A percentile compares a stretch with the other conserved stretches of the same genome.
phyloP scores from a whole-genome alignment of 2,329 filamentous ascomycete species.

The Fusarium xyrophilum region DNA sequence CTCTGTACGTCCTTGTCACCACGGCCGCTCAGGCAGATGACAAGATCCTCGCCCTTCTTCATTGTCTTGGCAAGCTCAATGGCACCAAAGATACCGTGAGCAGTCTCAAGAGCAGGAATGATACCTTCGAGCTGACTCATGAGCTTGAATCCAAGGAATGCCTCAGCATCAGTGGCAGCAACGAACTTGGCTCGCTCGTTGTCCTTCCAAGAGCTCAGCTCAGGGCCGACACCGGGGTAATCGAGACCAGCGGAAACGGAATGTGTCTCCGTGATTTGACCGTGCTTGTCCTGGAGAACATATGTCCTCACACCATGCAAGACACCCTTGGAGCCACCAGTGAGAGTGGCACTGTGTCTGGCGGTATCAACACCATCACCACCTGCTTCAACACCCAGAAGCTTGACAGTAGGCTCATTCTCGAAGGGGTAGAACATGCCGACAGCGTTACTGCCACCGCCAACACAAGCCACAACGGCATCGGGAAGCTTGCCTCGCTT shows the following conservation, averaged over 20 bases:
- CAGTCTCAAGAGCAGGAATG: constrained; percentile 92
- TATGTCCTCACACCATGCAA: constrained; percentile 97
- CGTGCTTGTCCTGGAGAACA: constrained; percentile 88
- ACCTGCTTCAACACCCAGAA: constrained; percentile 93
- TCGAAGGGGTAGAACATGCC: constrained; percentile 99
- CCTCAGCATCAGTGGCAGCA: constrained; percentile 89
- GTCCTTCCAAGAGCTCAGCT: constrained; percentile 93
- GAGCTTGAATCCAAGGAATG: constrained; percentile 84
- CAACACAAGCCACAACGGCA: constrained; percentile 94
- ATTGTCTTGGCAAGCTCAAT: constrained; percentile 92
- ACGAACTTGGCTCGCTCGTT: constrained; percentile 84
- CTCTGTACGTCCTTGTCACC: constrained; percentile 99
- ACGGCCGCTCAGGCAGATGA: constrained; percentile 90
- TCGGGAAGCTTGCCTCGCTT: constrained; percentile 90
- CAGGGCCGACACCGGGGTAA: constrained; percentile 95
- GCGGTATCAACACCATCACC: constrained; percentile 89
- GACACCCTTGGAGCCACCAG: constrained; percentile 87
- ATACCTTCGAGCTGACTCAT: constrained; percentile 92
- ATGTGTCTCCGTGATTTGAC: constrained; percentile 94
- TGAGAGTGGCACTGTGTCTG: constrained; percentile 86
- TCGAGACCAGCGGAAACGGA: constrained; percentile 96
- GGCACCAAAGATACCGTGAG: constrained; percentile 89
- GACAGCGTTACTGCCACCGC: constrained; percentile 91
- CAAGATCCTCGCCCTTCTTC: constrained; percentile 85
- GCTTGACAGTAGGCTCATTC: constrained; percentile 81